These are phyloP conservation scores for Pythium insidiosum DNA, from an alignment of 352 stramenopile species.

Conservation along the genomic window DNA sequence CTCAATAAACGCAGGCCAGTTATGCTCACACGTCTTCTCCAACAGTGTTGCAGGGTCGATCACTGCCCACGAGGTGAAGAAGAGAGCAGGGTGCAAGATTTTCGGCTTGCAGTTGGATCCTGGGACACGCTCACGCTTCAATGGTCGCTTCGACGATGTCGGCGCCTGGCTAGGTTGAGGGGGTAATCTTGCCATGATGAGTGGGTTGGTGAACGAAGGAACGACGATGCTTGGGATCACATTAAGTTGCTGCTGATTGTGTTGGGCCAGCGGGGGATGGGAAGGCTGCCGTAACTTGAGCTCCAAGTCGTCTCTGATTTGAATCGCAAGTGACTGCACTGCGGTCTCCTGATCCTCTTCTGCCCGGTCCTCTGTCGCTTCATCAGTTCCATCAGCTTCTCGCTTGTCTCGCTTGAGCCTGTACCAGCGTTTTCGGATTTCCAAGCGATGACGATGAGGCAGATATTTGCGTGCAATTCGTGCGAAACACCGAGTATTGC, in stretches of 20 bases:
- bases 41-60: slow-evolving; percentile 55
- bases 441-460: slow-evolving; percentile 52
- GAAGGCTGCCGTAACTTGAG: too few species aligned
- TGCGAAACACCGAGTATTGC: slow-evolving; percentile 57
- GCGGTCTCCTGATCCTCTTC: background rate
- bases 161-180: too few species aligned
- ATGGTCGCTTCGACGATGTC: too few species aligned
- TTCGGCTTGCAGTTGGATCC: slow-evolving; percentile 32
- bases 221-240: slow-evolving; percentile 8
- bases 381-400: slow-evolving; percentile 9
- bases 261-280: too few species aligned
- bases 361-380: background rate
- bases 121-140: too few species aligned
- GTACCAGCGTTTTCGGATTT: slow-evolving; percentile 66
- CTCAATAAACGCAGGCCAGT: slow-evolving; percentile 71
- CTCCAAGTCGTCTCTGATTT: background rate
- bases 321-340: background rate
- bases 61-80: slow-evolving; percentile 82
- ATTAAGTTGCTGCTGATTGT: too few species aligned
- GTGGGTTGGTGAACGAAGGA: too few species aligned
- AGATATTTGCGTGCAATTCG: slow-evolving; percentile 46
- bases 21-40: slow-evolving; percentile 69
- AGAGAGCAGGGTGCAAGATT: slow-evolving; percentile 71
- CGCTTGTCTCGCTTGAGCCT: slow-evolving; percentile 15
- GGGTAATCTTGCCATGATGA: too few species aligned